These are phyloP conservation scores for Saururus chinensis DNA, from an alignment of 164 flowering plant genomes.

Conservation along the genomic window DNA sequence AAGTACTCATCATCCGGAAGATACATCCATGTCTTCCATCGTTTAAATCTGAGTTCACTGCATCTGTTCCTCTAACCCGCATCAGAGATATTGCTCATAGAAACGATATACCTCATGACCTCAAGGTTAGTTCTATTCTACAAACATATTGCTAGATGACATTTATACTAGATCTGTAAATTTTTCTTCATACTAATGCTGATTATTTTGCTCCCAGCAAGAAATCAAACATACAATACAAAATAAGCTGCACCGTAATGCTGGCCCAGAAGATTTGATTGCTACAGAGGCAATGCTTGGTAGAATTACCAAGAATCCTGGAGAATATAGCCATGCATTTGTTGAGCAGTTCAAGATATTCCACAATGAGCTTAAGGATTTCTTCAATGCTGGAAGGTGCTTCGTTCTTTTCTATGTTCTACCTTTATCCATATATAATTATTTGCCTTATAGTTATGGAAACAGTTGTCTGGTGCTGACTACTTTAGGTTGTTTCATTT, in stretches of 20 bases:
- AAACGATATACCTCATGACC: conserved; percentile 88
- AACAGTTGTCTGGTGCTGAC: neutral
- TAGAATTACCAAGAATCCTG: conserved; percentile 74
- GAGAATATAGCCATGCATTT: conserved; percentile 77
- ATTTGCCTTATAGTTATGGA: neutral
- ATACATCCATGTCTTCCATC: conserved; percentile 94
- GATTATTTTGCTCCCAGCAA: conserved; percentile 44
- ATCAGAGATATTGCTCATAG: conserved; percentile 96
- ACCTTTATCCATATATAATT: too few relatives aligned
- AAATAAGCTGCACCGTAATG: conserved; percentile 95
- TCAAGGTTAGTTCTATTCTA: conserved; percentile 49
- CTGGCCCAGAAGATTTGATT: conserved; percentile 98
- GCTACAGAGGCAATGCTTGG: conserved; percentile 94
- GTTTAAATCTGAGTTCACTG: conserved; percentile 93
- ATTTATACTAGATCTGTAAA: neutral
- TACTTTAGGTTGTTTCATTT: neutral
- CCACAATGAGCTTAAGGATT: conserved; percentile 82
- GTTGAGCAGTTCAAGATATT: conserved; percentile 91
- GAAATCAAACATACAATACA: conserved; percentile 98
- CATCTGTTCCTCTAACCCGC: conserved; percentile 91
- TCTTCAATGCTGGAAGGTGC: conserved; percentile 99
- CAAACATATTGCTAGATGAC: neutral
- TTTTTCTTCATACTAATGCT: conserved; percentile 1
- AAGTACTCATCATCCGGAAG: conserved; percentile 69
- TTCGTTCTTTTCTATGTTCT: neutral